Evolutionary conservation across 1,284 basidiomycete genomes (phyloP).

Genomic region (Tremellales sp.): DNA sequence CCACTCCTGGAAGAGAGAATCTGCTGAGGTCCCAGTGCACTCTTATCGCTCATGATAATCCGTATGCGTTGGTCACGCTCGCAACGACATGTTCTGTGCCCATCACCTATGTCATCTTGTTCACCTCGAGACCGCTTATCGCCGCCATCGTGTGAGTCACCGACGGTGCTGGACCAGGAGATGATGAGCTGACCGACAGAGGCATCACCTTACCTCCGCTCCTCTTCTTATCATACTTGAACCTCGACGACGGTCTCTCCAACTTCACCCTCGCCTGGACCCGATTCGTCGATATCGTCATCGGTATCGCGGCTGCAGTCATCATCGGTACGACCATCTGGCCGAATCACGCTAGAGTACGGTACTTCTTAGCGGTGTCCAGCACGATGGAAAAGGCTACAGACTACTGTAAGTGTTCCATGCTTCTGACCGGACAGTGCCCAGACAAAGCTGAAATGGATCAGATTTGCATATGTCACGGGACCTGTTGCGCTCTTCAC

Average conservation of each 20-base stretch:
- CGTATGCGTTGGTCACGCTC: slow-evolving; percentile 49
- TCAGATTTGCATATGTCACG: slow-evolving; percentile 41
- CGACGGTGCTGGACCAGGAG: no score
- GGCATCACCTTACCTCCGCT: slow-evolving; percentile 49
- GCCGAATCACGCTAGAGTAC: slow-evolving; percentile 47
- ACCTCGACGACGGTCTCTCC: slow-evolving; percentile 18
- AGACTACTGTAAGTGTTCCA: slow-evolving; percentile 40
- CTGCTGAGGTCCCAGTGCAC: slow-evolving; percentile 29
- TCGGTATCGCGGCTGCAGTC: slow-evolving; percentile 47
- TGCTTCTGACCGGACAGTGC: background rate
- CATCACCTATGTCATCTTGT: slow-evolving; percentile 47
- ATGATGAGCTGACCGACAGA: slow-evolving; percentile 9
- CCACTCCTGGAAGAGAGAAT: no score
- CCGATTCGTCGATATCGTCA: slow-evolving; percentile 42
- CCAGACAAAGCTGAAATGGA: background rate
- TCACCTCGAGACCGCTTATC: slow-evolving; percentile 11
- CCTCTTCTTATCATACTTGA: slow-evolving; percentile 48
- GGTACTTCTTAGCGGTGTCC: slow-evolving; percentile 44
- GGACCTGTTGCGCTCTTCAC: slow-evolving; percentile 39
- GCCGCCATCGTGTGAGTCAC: slow-evolving; percentile 43
- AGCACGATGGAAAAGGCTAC: slow-evolving; percentile 40
- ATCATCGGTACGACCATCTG: slow-evolving; percentile 42
- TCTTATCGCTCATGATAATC: slow-evolving; percentile 44
- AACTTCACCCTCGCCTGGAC: slow-evolving; percentile 37
- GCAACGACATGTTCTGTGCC: slow-evolving; percentile 44